These are phyloP conservation scores for Trypanosoma platydactyli DNA, from an alignment of 208 protist genomes.

Conservation along the genomic window DNA sequence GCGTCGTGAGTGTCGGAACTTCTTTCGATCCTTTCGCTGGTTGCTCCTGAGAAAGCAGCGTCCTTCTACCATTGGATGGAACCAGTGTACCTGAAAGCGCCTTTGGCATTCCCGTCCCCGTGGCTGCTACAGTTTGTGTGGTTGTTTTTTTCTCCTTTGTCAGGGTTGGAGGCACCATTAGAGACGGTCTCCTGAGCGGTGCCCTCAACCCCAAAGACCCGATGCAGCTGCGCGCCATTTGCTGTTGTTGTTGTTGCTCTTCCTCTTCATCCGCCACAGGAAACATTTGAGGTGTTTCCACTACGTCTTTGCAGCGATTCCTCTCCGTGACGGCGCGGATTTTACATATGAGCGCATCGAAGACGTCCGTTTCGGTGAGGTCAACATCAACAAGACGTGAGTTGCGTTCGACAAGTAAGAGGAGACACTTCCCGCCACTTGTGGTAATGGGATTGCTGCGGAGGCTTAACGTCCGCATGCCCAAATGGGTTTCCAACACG, in stretches of 20 bases:
- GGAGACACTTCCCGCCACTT: slow-evolving; percentile 63
- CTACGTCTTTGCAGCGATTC: slow-evolving; percentile 31
- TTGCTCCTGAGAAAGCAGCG: background rate
- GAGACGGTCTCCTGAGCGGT: background rate
- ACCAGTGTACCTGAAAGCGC: background rate
- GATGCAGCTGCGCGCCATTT: slow-evolving; percentile 6
- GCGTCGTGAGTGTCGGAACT: slow-evolving; percentile 10
- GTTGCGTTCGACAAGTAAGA: slow-evolving; percentile 75
- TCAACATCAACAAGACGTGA: slow-evolving; percentile 67
- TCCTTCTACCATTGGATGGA: background rate
- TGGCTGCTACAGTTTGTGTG: slow-evolving; percentile 2
- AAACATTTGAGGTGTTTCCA: slow-evolving; percentile 31
- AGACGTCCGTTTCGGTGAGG: slow-evolving; percentile 77
- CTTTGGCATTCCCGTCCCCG: background rate
- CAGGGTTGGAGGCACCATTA: background rate
- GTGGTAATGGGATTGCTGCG: slow-evolving; percentile 83
- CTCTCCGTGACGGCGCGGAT: slow-evolving; percentile 47
- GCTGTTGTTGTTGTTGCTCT: background rate
- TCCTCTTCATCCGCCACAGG: background rate
- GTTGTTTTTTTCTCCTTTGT: background rate
- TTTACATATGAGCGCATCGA: slow-evolving; percentile 63
- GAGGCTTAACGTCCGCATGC: slow-evolving; percentile 63
- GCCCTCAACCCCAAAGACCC: background rate
- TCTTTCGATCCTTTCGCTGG: background rate
- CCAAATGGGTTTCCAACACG: slow-evolving; percentile 70